Base-by-base conservation (phyloP, 1,284 basidiomycete species). In the Volvariella volvacea region DNA sequence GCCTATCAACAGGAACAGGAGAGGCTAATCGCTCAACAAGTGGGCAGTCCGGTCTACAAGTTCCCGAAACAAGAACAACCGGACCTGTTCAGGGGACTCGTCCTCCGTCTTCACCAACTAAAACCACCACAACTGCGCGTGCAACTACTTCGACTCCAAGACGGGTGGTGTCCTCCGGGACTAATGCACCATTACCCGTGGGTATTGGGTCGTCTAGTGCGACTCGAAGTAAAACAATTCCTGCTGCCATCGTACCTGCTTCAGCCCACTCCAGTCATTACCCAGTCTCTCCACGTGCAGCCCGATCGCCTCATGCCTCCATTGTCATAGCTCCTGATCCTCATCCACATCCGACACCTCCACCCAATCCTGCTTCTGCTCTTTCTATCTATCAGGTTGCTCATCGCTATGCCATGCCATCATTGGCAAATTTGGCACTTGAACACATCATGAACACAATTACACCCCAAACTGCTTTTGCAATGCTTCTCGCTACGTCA, bases 361-460 rank as follows among this genome's bases (percentile, higher is more conserved):
- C 73, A 2, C 80, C 83, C 1, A 63, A 67, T 2, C 76, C 85
- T 16, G 83, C 83, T 15, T 84, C 82, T 21, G 85, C 88, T 1
- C 64, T 93, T 25, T 78, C 84, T 0, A 76, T 92, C 53, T 93
- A 89, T 64, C 80, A 85, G 55, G 71, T 91, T 12, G 85, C 88
- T 8, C 88, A 92, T 65, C 73, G 88, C 31, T 92, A 92, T 60
- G 67, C 70, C 7, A 78, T 92, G 64, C 74, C 77, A 16, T 74
- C 70, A 7, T 71, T 92, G 17, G 78, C 79, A 28, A 57, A 70
- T 9, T 70, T 91, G 6, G 83, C 88, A 1, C 63, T 87, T 44
- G 79, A 85, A 42, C 87, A 90, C 57, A 80, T 92, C 53, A 73
- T 92, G 64, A 70, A 73, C 3, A 83, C 79, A 2, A 76, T 93